Percentiles rank a stretch among this genome's conserved stretches.
phyloP scores from a whole-genome alignment of 257 asterid species.

The Fraxinus americana region DNA sequence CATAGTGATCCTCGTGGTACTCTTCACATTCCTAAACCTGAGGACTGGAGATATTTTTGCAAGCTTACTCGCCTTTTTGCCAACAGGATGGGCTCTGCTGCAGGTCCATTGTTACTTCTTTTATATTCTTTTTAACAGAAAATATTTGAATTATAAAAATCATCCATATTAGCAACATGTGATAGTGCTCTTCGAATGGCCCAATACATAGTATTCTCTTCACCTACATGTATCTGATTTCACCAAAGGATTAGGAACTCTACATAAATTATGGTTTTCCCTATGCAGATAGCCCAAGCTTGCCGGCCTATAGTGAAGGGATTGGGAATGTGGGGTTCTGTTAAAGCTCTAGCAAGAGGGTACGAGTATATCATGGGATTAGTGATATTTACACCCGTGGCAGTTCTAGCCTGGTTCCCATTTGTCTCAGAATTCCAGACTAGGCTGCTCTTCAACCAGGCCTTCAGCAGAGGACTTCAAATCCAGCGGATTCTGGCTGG shows the following conservation, averaged over 20 bases:
- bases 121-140: background rate
- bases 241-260: background rate
- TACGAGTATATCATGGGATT: conserved; percentile 83
- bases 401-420: conserved; percentile 91
- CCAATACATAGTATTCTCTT: background rate
- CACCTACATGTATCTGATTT: background rate
- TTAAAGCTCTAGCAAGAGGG: conserved; percentile 85
- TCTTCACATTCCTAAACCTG: conserved; percentile 66
- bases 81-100: conserved; percentile 89
- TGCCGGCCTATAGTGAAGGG: conserved; percentile 67
- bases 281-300: conserved; percentile 75
- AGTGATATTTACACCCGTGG: conserved; percentile 64
- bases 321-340: conserved; percentile 87
- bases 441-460: conserved; percentile 92
- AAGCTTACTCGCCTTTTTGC: conserved; percentile 80
- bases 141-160: background rate
- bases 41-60: conserved; percentile 73
- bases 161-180: too few species aligned
- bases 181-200: background rate
- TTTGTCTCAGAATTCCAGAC: conserved; percentile 86
- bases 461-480: conserved; percentile 97
- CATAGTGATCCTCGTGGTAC: conserved; percentile 46
- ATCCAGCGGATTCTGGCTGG: conserved; percentile 85
- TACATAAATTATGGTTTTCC: background rate
- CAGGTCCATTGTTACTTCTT: background rate